Evolutionary conservation across 495 filamentous ascomycete species (phyloP).

Genomic region (Penicillium longicatenatum): DNA sequence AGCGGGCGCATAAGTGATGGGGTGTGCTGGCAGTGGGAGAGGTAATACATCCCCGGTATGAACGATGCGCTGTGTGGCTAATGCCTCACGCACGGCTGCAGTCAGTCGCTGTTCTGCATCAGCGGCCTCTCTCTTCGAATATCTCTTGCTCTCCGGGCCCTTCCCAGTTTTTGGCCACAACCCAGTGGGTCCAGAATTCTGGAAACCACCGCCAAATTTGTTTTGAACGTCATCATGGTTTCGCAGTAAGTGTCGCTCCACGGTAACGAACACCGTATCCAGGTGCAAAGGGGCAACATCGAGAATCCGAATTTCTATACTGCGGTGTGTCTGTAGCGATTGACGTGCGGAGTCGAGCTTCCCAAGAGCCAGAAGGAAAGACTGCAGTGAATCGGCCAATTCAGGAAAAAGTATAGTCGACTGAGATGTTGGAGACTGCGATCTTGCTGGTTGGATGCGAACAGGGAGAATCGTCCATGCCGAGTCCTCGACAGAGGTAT

Average conservation of each 20-base stretch:
- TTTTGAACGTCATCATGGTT: conserved; percentile 63
- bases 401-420: conserved; percentile 85
- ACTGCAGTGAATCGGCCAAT: conserved; percentile 73
- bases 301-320: conserved; percentile 78
- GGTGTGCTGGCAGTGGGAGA: conserved; percentile 80
- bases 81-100: conserved; percentile 73
- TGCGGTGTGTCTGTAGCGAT: conserved; percentile 55
- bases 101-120: conserved; percentile 67
- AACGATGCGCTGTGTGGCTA: conserved; percentile 69
- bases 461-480: conserved; percentile 88
- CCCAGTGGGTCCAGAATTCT: conserved; percentile 37
- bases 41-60: conserved; percentile 84
- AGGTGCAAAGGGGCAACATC: conserved; percentile 79
- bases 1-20: conserved; percentile 81
- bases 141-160: conserved; percentile 37
- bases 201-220: conserved; percentile 64
- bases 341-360: conserved; percentile 57
- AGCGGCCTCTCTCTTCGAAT: conserved; percentile 37
- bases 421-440: conserved; percentile 72
- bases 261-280: conserved; percentile 80
- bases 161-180: conserved; percentile 43
- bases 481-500: conserved; percentile 58
- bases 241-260: conserved; percentile 73
- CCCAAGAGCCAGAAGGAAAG: conserved; percentile 66
- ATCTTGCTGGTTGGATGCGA: conserved; percentile 63